Evolutionary conservation across 306 rosid genomes (phyloP).

Genomic region (Prunus padus): DNA sequence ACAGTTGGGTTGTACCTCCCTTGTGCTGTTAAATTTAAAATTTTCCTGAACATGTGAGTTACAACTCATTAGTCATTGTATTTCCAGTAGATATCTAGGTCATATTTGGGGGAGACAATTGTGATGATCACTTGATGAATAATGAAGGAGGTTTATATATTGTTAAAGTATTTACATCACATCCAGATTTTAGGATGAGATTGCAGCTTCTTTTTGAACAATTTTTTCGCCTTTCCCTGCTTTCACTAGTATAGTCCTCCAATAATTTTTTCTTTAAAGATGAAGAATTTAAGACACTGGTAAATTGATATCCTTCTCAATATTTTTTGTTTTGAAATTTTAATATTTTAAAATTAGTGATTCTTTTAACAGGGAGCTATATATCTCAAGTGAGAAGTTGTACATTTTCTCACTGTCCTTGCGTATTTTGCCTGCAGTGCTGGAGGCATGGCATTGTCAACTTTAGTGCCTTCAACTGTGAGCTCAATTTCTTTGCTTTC

Average conservation of each 20-base stretch:
- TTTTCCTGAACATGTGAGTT: not conserved
- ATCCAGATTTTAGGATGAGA: not conserved
- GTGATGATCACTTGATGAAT: not conserved
- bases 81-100: not conserved
- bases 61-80: not conserved
- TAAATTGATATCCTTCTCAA: not conserved
- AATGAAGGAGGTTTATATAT: not conserved
- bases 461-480: constrained; percentile 93
- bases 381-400: not conserved
- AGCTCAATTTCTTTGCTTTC: constrained; percentile 77
- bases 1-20: not conserved
- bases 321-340: not conserved
- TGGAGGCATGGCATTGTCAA: constrained; percentile 98
- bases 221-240: not conserved
- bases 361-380: not conserved
- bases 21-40: not conserved
- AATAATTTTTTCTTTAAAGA: not conserved
- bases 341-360: not conserved
- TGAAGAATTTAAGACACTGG: not conserved
- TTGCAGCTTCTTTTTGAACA: not conserved
- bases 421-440: constrained; percentile 70
- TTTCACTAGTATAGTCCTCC: not conserved
- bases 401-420: constrained; percentile 26
- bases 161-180: not conserved
- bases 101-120: not conserved